phyloP scores from a whole-genome alignment of 2,329 filamentous ascomycete species.

The Penicillium sp. region DNA sequence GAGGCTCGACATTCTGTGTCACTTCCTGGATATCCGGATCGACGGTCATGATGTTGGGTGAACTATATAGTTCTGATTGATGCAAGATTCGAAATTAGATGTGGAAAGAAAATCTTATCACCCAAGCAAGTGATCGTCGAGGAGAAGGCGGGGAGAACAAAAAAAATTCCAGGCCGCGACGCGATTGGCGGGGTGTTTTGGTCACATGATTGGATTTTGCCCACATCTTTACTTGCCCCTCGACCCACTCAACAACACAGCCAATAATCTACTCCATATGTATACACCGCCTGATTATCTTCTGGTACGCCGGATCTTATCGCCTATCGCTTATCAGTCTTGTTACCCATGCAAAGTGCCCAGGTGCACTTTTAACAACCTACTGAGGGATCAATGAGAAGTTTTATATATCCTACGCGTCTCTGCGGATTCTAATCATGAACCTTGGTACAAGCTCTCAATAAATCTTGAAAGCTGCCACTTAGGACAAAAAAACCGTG shows the following conservation, averaged over 20 bases:
- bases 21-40: constrained; percentile 19
- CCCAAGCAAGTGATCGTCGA: constrained; percentile 3
- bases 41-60: constrained; percentile 9
- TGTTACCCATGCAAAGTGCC: neutral
- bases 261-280: neutral
- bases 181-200: neutral
- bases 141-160: constrained; percentile 3
- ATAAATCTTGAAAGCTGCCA: neutral
- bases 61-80: too few relatives aligned
- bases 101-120: constrained; percentile 4
- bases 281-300: constrained; percentile 3
- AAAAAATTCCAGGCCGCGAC: constrained; percentile 9
- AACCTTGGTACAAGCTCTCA: too few relatives aligned
- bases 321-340: neutral
- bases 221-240: neutral
- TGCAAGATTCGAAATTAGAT: neutral
- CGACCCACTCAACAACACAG: fast-evolving
- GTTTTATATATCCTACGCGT: too few relatives aligned
- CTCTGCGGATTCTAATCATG: neutral
- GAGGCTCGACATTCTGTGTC: constrained; percentile 46
- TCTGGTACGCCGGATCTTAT: constrained; percentile 4
- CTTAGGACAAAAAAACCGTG: neutral
- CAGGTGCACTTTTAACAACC: neutral
- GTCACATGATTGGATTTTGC: constrained; percentile 2
- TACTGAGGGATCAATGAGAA: neutral